Percentiles rank a stretch among this genome's conserved stretches.
phyloP scores from a whole-genome alignment of 148 eudicot species.

The Rhododendron williamsianum region DNA sequence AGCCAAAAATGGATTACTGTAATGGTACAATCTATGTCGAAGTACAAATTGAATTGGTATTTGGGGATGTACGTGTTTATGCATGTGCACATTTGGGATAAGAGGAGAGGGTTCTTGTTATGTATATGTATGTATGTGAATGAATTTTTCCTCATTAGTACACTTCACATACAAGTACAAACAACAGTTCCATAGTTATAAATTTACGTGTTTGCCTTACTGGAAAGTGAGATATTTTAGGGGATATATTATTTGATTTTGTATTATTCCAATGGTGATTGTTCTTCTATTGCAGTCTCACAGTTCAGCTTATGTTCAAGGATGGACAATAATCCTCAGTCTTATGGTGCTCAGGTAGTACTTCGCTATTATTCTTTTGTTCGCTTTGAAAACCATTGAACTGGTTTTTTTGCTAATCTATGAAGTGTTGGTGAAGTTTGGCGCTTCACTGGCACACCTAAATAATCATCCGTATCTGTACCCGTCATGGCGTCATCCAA shows the following conservation, averaged over 20 bases:
- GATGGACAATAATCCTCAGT: slow-evolving; percentile 53
- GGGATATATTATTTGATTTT: neutral
- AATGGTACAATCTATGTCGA: neutral
- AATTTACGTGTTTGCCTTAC: neutral
- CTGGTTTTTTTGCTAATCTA: neutral
- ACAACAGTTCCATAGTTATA: neutral
- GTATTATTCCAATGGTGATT: neutral
- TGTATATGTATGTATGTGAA: neutral
- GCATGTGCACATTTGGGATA: neutral
- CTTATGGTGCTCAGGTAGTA: slow-evolving; percentile 60
- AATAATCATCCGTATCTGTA: neutral
- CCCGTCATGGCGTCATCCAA: neutral
- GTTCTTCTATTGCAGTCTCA: neutral
- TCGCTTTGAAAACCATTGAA: neutral
- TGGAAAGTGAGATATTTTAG: slow-evolving; percentile 1
- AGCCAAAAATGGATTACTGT: neutral
- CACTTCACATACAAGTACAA: neutral
- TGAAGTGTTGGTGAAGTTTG: neutral
- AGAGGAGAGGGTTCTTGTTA: neutral
- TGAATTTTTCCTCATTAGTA: neutral
- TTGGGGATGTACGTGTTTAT: neutral
- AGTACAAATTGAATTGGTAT: neutral
- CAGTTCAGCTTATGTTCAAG: slow-evolving; percentile 12
- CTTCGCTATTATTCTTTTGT: neutral
- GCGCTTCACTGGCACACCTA: neutral